These are phyloP conservation scores for Naganishia liquefaciens DNA, from an alignment of 1,284 basidiomycete species.

Conservation along the genomic window DNA sequence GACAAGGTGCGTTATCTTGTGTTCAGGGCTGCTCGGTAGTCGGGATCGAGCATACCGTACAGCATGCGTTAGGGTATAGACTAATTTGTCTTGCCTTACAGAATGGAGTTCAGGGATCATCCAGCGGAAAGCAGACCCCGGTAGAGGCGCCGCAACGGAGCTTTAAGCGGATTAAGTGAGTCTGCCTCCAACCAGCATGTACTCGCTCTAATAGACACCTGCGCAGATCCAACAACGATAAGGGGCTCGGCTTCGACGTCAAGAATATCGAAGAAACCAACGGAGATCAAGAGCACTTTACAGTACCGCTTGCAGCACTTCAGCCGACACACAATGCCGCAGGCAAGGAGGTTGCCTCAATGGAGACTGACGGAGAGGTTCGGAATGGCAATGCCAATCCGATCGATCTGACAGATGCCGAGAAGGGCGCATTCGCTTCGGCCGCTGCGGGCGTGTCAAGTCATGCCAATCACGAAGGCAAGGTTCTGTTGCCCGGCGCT, in stretches of 20 bases:
- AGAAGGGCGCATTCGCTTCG: constrained; percentile 35
- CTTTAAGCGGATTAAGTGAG: constrained; percentile 32
- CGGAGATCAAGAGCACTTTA: constrained; percentile 10
- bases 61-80: no score
- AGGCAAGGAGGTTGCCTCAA: not conserved
- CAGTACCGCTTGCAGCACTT: constrained; percentile 17
- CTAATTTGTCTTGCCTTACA: not conserved
- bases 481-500: constrained; percentile 27
- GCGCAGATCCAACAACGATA: constrained; percentile 30
- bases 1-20: constrained; percentile 21
- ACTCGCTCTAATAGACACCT: not conserved
- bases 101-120: constrained; percentile 22
- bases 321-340: constrained; percentile 11
- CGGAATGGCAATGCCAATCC: constrained; percentile 4
- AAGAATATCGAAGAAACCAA: constrained; percentile 14
- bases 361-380: constrained; percentile 6
- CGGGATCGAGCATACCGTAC: not conserved
- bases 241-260: constrained; percentile 28
- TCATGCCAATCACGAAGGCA: constrained; percentile 33
- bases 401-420: constrained; percentile 22
- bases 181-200: not conserved
- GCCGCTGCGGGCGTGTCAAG: constrained; percentile 33
- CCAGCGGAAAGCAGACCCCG: constrained; percentile 26
- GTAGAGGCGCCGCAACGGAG: constrained; percentile 25
- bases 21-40: not conserved